A percentile compares a stretch with the other conserved stretches of the same genome.
These are phyloP conservation scores for Oemleria cerasiformis DNA, from an alignment of 306 rosid genomes.

Conservation along the genomic window DNA sequence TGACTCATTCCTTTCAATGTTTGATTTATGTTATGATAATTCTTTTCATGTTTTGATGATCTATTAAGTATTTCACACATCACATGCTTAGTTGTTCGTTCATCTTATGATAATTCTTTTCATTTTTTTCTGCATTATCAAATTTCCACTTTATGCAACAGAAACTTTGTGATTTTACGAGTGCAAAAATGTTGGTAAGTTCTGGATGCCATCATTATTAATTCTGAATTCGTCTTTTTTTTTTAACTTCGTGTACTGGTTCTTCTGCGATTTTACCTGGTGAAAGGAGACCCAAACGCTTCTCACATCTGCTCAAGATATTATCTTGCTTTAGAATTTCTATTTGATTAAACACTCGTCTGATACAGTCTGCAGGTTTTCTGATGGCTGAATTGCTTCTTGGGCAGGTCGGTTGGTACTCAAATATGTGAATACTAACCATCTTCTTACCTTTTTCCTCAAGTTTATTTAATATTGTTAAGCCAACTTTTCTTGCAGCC, in stretches of 20 bases:
- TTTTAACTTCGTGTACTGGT: slow-evolving; percentile 16
- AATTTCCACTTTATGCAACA: too few relatives aligned
- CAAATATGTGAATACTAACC: slow-evolving; percentile 16
- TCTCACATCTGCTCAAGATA: slow-evolving; percentile 99
- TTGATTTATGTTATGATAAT: too few relatives aligned
- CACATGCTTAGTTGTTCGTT: too few relatives aligned
- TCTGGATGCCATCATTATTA: slow-evolving; percentile 22
- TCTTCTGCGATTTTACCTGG: slow-evolving; percentile 49
- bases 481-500: slow-evolving; percentile 63
- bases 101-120: too few relatives aligned
- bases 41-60: too few relatives aligned
- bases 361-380: slow-evolving; percentile 99
- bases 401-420: slow-evolving; percentile 79
- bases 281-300: slow-evolving; percentile 97
- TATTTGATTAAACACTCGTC: slow-evolving; percentile 96
- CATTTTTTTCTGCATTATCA: too few relatives aligned
- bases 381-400: slow-evolving; percentile 98
- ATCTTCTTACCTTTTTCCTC: slow-evolving; percentile 2
- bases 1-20: too few relatives aligned
- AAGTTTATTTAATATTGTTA: too few relatives aligned
- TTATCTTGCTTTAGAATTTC: slow-evolving; percentile 96
- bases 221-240: slow-evolving; percentile 18
- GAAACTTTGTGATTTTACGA: slow-evolving; percentile 95
- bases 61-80: too few relatives aligned
- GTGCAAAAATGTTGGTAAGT: slow-evolving; percentile 95